These are phyloP conservation scores for Saccharomycopsis phalli DNA, from an alignment of 1,139 yeast species.

Conservation along the genomic window DNA sequence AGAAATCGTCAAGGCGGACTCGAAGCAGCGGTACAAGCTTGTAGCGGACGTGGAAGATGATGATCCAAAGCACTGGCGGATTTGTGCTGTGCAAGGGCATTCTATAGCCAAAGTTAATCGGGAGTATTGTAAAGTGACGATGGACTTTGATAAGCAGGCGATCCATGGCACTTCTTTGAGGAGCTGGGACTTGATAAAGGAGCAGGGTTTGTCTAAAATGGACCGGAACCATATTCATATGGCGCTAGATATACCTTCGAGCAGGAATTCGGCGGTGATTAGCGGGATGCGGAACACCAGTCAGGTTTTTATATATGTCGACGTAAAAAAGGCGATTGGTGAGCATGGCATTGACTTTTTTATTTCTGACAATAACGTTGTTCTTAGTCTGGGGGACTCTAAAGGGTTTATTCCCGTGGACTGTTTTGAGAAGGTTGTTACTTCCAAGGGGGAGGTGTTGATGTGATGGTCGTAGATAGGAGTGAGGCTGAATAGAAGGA, in stretches of 20 bases:
- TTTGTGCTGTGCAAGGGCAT: constrained; percentile 94
- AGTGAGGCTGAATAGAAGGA: not conserved
- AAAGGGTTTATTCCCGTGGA: constrained; percentile 43
- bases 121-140: constrained; percentile 28
- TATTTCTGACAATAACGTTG: constrained; percentile 65
- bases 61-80: constrained; percentile 27
- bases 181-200: constrained; percentile 41
- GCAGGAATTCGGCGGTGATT: constrained; percentile 31
- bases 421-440: constrained; percentile 35
- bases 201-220: constrained; percentile 53
- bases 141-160: constrained; percentile 35
- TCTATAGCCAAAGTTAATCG: constrained; percentile 47
- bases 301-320: constrained; percentile 54
- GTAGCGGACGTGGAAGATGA: constrained; percentile 21
- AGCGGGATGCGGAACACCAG: constrained; percentile 68
- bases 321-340: constrained; percentile 38
- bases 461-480: not conserved
- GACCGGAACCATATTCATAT: constrained; percentile 78
- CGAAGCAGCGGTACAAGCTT: constrained; percentile 59
- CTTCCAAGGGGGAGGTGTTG: constrained; percentile 22
- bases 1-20: constrained; percentile 54
- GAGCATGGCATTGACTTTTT: constrained; percentile 49
- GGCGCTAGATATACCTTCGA: constrained; percentile 30
- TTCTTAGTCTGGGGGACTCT: constrained; percentile 53
- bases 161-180: constrained; percentile 75